Conservation (phyloP, 371 early-diverging fungal species). For the Mucor ambiguus region DNA sequence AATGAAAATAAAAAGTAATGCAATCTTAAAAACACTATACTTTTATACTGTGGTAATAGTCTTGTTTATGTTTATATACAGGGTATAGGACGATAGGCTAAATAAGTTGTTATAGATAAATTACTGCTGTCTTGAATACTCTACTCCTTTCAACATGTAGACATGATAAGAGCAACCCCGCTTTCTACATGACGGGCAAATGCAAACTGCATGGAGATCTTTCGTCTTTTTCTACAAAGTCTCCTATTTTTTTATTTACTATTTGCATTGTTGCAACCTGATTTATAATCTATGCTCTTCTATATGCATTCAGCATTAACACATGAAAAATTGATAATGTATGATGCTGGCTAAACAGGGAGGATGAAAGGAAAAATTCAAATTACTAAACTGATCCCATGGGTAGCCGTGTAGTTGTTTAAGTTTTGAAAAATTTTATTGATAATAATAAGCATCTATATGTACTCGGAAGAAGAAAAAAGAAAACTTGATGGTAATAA, state of each 20-base stretch:
- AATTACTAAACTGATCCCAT: background rate
- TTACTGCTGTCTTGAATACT: background rate
- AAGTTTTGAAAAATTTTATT: background rate
- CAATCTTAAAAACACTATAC: background rate
- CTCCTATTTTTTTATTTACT: background rate
- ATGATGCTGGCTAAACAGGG: background rate
- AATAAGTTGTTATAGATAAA: background rate
- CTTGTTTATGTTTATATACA: background rate
- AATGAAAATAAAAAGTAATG: background rate
- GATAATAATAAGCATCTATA: background rate
- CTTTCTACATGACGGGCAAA: background rate
- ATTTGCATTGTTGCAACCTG: background rate
- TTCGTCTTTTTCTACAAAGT: background rate
- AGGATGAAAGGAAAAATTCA: background rate
- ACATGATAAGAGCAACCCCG: background rate
- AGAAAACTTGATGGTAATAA: background rate
- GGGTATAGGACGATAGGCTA: background rate
- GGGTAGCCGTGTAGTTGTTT: background rate
- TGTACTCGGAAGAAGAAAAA: background rate
- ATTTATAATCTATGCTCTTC: background rate
- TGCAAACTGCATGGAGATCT: background rate
- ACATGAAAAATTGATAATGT: background rate
- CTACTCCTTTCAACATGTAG: background rate
- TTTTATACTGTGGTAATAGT: background rate
- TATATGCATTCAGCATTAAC: background rate